Evolutionary conservation across 805 yeast species (phyloP).

Genomic region (Ascoidea tarda): DNA sequence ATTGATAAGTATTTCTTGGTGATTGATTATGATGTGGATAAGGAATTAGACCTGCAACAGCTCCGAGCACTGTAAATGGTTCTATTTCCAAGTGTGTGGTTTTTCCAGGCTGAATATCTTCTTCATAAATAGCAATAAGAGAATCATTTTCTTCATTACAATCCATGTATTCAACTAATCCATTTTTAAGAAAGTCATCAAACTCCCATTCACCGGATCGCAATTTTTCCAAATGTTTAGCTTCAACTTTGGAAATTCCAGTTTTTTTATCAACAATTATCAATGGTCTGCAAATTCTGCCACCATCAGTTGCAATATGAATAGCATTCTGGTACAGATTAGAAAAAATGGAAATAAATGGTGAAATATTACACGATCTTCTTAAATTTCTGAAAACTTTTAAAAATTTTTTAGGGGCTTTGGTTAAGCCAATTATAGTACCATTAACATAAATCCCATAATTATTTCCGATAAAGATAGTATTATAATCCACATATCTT

Average conservation of each 20-base stretch:
- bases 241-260: slow-evolving; percentile 55
- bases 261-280: slow-evolving; percentile 57
- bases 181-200: slow-evolving; percentile 77
- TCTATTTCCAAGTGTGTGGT: slow-evolving; percentile 92
- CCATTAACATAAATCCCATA: slow-evolving; percentile 87
- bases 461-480: slow-evolving; percentile 62
- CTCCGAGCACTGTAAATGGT: slow-evolving; percentile 85
- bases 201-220: slow-evolving; percentile 65
- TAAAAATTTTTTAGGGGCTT: slow-evolving; percentile 78
- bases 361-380: slow-evolving; percentile 75
- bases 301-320: slow-evolving; percentile 98
- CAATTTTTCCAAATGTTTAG: slow-evolving; percentile 51
- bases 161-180: slow-evolving; percentile 89
- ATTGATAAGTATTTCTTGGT: slow-evolving; percentile 84
- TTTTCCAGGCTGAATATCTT: slow-evolving; percentile 31
- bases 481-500: slow-evolving; percentile 65
- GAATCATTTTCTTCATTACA: slow-evolving; percentile 97
- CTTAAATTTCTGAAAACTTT: slow-evolving; percentile 64
- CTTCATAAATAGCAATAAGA: slow-evolving; percentile 79
- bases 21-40: slow-evolving; percentile 90
- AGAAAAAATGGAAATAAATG: slow-evolving; percentile 80
- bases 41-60: slow-evolving; percentile 86
- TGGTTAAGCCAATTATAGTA: slow-evolving; percentile 81
- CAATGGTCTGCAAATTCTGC: slow-evolving; percentile 92
- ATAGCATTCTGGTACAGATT: slow-evolving; percentile 87